Evolutionary conservation across 345 rosid genomes (phyloP).

Genomic region (Anastatica hierochuntica): DNA sequence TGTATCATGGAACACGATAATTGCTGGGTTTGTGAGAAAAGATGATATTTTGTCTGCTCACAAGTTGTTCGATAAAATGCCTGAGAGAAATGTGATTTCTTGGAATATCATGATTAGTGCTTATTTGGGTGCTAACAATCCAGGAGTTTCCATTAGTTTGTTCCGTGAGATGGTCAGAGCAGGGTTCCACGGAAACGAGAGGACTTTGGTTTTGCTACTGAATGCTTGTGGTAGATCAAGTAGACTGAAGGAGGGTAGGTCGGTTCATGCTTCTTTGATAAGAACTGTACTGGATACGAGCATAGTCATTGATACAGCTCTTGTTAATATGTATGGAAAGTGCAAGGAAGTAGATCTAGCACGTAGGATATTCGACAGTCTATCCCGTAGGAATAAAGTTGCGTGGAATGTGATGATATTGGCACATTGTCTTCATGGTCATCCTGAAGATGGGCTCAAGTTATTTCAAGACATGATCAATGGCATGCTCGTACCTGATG

Average conservation of each 20-base stretch:
- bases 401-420: constrained; percentile 77
- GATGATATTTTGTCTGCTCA: constrained; percentile 35
- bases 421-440: constrained; percentile 70
- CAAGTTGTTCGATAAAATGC: constrained; percentile 41
- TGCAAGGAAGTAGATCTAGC: constrained; percentile 49
- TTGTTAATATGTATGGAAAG: constrained; percentile 58
- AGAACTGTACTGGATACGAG: constrained; percentile 23
- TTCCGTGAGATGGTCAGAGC: constrained; percentile 43
- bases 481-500: constrained; percentile 33
- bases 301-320: constrained; percentile 35
- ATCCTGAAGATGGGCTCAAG: constrained; percentile 45
- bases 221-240: constrained; percentile 56
- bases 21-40: constrained; percentile 16
- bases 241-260: constrained; percentile 60
- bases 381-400: constrained; percentile 32
- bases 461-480: constrained; percentile 36
- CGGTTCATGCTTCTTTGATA: constrained; percentile 48
- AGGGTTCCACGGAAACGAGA: constrained; percentile 34
- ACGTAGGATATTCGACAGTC: constrained; percentile 35
- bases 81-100: constrained; percentile 34
- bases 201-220: constrained; percentile 34
- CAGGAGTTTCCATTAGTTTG: constrained; percentile 45
- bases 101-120: constrained; percentile 62
- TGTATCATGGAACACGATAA: constrained; percentile 48
- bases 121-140: constrained; percentile 38